A percentile compares a stretch with the other conserved stretches of the same genome.
Evolutionary conservation across 345 rosid genomes (phyloP).

Genomic region (Moringa oleifera): DNA sequence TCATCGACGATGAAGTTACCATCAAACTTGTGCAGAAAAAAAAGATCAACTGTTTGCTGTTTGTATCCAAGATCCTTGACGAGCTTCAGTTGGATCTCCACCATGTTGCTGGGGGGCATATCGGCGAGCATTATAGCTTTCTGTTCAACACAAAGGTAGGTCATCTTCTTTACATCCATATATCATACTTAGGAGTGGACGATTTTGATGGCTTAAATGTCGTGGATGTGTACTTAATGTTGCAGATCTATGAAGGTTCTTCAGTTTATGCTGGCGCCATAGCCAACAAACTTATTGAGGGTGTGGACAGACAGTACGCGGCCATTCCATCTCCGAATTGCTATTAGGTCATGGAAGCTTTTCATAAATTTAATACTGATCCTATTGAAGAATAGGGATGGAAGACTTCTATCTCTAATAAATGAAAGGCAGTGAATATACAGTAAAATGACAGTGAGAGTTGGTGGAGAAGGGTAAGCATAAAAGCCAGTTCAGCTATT

Average conservation of each 20-base stretch:
- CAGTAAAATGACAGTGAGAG: too few species aligned
- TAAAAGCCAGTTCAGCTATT: too few species aligned
- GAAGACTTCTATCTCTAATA: too few species aligned
- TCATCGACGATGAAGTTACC: slow-evolving; percentile 78
- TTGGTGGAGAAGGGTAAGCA: too few species aligned
- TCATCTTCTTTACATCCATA: slow-evolving; percentile 33
- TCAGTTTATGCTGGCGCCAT: slow-evolving; percentile 38
- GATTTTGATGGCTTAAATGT: too few species aligned
- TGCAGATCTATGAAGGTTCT: slow-evolving; percentile 36
- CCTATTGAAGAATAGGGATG: too few species aligned
- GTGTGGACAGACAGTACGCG: slow-evolving; percentile 30
- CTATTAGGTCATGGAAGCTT: slow-evolving; percentile 4
- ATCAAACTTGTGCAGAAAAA: slow-evolving; percentile 77
- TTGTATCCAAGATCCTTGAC: slow-evolving; percentile 67
- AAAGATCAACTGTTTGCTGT: slow-evolving; percentile 73
- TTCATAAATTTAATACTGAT: too few species aligned
- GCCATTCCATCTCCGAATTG: slow-evolving; percentile 16
- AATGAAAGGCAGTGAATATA: too few species aligned
- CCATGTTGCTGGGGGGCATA: slow-evolving; percentile 86
- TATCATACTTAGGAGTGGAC: too few species aligned
- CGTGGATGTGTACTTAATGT: too few species aligned
- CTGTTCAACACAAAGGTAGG: slow-evolving; percentile 78
- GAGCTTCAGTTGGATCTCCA: slow-evolving; percentile 78
- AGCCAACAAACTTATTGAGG: slow-evolving; percentile 38
- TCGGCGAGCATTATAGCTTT: slow-evolving; percentile 77